These are phyloP conservation scores for Microstegium vimineum DNA, from an alignment of 176 grass and related monocot genomes.

Conservation along the genomic window DNA sequence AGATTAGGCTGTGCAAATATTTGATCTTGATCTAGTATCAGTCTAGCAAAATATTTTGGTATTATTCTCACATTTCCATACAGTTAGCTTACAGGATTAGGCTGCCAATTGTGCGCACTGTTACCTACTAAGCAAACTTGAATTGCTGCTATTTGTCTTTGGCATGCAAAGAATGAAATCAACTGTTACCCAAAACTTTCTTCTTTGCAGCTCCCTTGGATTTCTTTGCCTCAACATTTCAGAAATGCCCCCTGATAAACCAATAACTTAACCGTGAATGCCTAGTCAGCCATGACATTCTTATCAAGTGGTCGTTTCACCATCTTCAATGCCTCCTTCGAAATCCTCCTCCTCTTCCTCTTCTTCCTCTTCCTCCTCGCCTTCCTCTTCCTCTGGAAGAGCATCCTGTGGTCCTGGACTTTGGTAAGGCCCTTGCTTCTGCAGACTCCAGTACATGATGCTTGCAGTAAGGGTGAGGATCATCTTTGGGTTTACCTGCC, in stretches of 20 bases:
- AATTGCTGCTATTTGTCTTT: not conserved
- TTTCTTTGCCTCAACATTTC: not conserved
- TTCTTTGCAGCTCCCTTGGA: not conserved
- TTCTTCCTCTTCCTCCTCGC: not conserved
- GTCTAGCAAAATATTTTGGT: not conserved
- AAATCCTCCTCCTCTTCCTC: conserved; percentile 23
- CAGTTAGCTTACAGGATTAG: not conserved
- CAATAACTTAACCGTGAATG: conserved; percentile 8
- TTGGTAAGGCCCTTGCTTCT: conserved; percentile 50
- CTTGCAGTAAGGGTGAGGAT: conserved; percentile 78
- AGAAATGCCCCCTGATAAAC: not conserved
- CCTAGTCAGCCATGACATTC: not conserved
- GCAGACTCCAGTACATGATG: conserved; percentile 91
- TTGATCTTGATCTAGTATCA: not conserved
- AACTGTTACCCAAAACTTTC: not conserved
- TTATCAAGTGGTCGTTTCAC: conserved; percentile 16
- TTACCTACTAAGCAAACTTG: not conserved
- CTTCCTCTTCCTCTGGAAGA: conserved; percentile 35
- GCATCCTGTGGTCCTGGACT: conserved; percentile 21
- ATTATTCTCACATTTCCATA: not conserved
- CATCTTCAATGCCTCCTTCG: conserved; percentile 35
- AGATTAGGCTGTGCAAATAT: not conserved
- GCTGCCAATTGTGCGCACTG: not conserved
- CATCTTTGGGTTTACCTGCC: conserved; percentile 93
- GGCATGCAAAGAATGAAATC: conserved; percentile 23